Percentiles rank a stretch among this genome's conserved stretches.
Conservation (phyloP, 1,284 basidiomycete genomes). For the Cutaneotrichosporon arboriforme region DNA sequence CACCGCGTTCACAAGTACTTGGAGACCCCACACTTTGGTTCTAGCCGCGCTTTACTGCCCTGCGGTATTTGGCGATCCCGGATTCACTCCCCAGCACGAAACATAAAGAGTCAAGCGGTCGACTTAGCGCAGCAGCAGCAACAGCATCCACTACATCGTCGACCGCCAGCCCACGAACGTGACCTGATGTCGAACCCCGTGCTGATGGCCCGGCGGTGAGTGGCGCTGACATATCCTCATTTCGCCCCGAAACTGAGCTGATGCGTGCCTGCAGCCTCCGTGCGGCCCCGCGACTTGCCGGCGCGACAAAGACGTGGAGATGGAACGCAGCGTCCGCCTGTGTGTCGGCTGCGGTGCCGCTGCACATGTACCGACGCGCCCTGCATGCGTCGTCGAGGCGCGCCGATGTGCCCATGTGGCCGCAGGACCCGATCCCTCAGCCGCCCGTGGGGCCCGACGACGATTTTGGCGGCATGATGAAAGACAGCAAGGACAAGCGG, state of each 20-base stretch:
- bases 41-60: too few relatives aligned
- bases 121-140: too few relatives aligned
- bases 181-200: too few relatives aligned
- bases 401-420: slow-evolving; percentile 32
- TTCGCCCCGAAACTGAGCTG: not conserved
- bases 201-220: too few relatives aligned
- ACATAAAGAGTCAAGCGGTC: too few relatives aligned
- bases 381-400: slow-evolving; percentile 6
- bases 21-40: too few relatives aligned
- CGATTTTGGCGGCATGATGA: slow-evolving; percentile 8
- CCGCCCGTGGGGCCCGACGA: slow-evolving; percentile 29
- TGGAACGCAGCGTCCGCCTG: not conserved
- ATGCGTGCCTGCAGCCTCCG: too few relatives aligned
- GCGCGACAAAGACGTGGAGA: not conserved
- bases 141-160: too few relatives aligned
- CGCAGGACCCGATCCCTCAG: slow-evolving; percentile 32
- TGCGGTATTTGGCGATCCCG: too few relatives aligned
- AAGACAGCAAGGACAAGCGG: not conserved
- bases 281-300: not conserved
- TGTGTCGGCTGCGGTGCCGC: not conserved
- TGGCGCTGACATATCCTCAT: not conserved
- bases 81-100: too few relatives aligned
- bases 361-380: not conserved
- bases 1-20: too few relatives aligned
- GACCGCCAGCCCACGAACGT: too few relatives aligned